A percentile compares a stretch with the other conserved stretches of the same genome.
phyloP scores from a whole-genome alignment of 805 yeast species.

The Ogataea corticis region DNA sequence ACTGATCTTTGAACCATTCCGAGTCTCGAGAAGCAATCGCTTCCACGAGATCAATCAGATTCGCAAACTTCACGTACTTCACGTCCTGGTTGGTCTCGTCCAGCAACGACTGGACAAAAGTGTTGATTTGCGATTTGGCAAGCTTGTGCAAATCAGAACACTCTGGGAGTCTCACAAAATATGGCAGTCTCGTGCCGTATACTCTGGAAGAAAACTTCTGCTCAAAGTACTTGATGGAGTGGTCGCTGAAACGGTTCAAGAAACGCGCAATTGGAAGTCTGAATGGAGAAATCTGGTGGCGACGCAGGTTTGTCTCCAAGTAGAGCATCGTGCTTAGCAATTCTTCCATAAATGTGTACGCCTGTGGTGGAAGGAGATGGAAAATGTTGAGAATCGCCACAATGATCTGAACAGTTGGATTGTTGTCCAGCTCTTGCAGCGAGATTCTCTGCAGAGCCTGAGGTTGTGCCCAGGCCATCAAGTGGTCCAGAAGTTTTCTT shows the following conservation, averaged over 20 bases:
- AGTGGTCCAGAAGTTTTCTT: constrained; percentile 84
- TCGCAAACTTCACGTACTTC: constrained; percentile 67
- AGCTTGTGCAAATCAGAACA: constrained; percentile 58
- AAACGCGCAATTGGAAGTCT: constrained; percentile 87
- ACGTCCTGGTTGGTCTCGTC: constrained; percentile 53
- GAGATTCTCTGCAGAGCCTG: constrained; percentile 72
- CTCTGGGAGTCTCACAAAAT: constrained; percentile 56
- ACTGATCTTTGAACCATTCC: constrained; percentile 61
- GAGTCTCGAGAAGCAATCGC: constrained; percentile 45
- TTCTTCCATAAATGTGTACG: constrained; percentile 88
- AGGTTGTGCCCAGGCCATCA: constrained; percentile 95
- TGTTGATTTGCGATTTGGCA: constrained; percentile 52
- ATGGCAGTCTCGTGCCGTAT: constrained; percentile 66
- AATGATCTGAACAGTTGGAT: constrained; percentile 81
- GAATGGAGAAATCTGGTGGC: constrained; percentile 87
- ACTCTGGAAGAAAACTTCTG: constrained; percentile 63
- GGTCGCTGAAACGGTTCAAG: constrained; percentile 76
- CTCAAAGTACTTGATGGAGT: constrained; percentile 69
- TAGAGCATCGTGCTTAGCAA: constrained; percentile 72
- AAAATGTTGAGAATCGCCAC: constrained; percentile 89
- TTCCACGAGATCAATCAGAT: constrained; percentile 63
- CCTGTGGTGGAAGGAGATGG: constrained; percentile 88
- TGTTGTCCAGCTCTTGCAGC: constrained; percentile 75
- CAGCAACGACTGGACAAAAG: constrained; percentile 45
- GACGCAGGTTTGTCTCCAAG: constrained; percentile 79